A percentile compares a stretch with the other conserved stretches of the same genome.
phyloP scores from a whole-genome alignment of 1,284 basidiomycete species.

The Moesziomyces sp. region DNA sequence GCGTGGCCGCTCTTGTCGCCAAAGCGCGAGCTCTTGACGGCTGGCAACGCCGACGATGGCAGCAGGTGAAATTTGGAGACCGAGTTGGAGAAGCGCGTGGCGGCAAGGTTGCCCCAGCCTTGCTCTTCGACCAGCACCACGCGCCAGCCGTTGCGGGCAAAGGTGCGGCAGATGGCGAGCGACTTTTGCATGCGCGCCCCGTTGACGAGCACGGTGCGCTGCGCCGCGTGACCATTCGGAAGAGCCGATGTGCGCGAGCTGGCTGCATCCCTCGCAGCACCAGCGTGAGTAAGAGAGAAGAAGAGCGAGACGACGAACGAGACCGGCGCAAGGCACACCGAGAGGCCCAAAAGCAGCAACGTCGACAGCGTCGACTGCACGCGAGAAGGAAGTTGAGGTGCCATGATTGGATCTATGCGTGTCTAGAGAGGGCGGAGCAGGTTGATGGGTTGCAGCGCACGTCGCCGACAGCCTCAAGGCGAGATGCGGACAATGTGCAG shows the following conservation, averaged over 20 bases:
- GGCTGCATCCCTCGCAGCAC: not conserved
- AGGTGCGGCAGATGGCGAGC: slow-evolving; percentile 68
- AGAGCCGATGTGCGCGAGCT: not conserved
- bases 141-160: slow-evolving; percentile 69
- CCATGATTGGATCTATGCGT: slow-evolving; percentile 13
- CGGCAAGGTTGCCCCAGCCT: slow-evolving; percentile 68
- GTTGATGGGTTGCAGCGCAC: not conserved
- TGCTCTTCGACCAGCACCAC: slow-evolving; percentile 69
- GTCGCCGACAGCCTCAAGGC: not conserved
- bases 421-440: not conserved
- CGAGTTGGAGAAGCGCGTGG: slow-evolving; percentile 68
- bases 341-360: slow-evolving; percentile 29
- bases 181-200: slow-evolving; percentile 70
- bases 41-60: slow-evolving; percentile 24
- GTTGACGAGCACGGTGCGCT: slow-evolving; percentile 68
- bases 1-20: slow-evolving; percentile 9
- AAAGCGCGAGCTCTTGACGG: slow-evolving; percentile 1
- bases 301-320: slow-evolving; percentile 27
- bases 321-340: slow-evolving; percentile 23
- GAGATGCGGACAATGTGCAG: too few relatives aligned
- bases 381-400: slow-evolving; percentile 30
- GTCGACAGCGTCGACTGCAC: slow-evolving; percentile 49
- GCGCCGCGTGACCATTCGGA: slow-evolving; percentile 5
- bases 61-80: slow-evolving; percentile 55
- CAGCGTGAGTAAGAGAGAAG: slow-evolving; percentile 36